Base-by-base conservation (phyloP, 1,139 yeast genomes). In the Kodamaea sp. region DNA sequence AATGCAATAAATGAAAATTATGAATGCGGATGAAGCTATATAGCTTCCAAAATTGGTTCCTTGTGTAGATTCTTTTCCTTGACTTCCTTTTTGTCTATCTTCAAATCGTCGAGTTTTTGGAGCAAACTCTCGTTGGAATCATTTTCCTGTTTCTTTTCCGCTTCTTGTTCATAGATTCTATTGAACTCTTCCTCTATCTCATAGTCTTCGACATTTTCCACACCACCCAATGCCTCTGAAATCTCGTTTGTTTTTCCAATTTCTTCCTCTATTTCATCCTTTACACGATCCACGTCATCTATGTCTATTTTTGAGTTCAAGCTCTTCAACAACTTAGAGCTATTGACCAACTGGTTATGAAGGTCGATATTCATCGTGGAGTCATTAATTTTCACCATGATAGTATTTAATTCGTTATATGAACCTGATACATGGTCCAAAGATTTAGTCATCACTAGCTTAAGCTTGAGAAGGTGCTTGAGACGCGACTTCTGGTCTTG, bases 361-460 rank as follows among this genome's bases (percentile, higher is more conserved):
- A 75, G 45, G 12, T 61, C 52, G 4, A 59, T 51, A 43, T 76
- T 77, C 3, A 71, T 58, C 10, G 64, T 58, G 2, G 80, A 71
- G 36, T 74, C 72, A 44, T 76, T 69, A 27, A 78, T 66, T 42
- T 74, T 74, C 26, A 53, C 47, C 22, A 73, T 47, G 0, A 77
- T 56, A 2, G 59, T 49, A 12, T 51, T 52, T 16, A 78, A 49
- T 33, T 74, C 74, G 24, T 51, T 54, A n/a, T 59, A 54, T 3
- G 70, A 54, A 4, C 42, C 42, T 2, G 59, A 41, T 4, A 70
- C 58, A 15, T 55, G 58, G 2, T 51, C 48, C 22, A 69, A 51
- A 0, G 41, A 34, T 21, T 37, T 42, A 7, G 25, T 13, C 2
- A 40, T 29, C n/a, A 37, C 29, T 11, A 26, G 29, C 22, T 34